Evolutionary conservation across 306 rosid genomes (phyloP).

Genomic region (Quercus mongolica): DNA sequence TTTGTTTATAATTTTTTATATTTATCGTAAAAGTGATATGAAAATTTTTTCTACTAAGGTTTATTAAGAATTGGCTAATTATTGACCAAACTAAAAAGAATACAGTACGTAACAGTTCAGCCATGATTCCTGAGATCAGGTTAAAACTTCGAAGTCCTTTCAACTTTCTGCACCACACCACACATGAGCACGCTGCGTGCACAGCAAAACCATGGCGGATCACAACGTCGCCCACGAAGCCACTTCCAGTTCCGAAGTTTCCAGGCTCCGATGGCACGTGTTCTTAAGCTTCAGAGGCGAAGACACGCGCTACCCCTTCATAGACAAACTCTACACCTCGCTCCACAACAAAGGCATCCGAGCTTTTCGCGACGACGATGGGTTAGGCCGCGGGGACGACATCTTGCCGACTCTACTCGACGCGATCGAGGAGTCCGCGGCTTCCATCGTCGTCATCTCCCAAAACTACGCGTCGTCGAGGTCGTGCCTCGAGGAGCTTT

Average conservation of each 20-base stretch:
- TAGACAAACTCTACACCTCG: constrained; percentile 22
- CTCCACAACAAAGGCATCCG: constrained; percentile 32
- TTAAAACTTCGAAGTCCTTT: too few relatives aligned
- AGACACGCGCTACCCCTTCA: constrained; percentile 37
- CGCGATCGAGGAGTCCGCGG: constrained; percentile 60
- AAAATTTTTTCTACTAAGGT: too few relatives aligned
- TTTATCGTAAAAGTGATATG: too few relatives aligned
- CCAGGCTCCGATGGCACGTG: constrained; percentile 57
- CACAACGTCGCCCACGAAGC: too few relatives aligned
- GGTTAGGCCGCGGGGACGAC: constrained; percentile 38
- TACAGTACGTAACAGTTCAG: too few relatives aligned
- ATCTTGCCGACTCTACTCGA: constrained; percentile 36
- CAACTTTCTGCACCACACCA: too few relatives aligned
- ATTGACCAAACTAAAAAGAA: too few relatives aligned
- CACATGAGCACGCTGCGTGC: too few relatives aligned
- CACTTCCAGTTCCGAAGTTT: constrained; percentile 10
- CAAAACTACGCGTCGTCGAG: constrained; percentile 37
- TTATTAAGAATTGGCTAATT: too few relatives aligned
- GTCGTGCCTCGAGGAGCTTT: constrained; percentile 51
- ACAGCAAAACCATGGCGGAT: too few relatives aligned
- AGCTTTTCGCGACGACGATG: constrained; percentile 43
- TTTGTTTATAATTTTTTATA: too few relatives aligned
- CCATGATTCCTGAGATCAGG: too few relatives aligned
- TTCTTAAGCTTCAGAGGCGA: constrained; percentile 55
- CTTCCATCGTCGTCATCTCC: constrained; percentile 41